Evolutionary conservation across 805 yeast species (phyloP), one percentile per base, ranked within the genome.

Genomic region (Yarrowia phangngaensis): DNA sequence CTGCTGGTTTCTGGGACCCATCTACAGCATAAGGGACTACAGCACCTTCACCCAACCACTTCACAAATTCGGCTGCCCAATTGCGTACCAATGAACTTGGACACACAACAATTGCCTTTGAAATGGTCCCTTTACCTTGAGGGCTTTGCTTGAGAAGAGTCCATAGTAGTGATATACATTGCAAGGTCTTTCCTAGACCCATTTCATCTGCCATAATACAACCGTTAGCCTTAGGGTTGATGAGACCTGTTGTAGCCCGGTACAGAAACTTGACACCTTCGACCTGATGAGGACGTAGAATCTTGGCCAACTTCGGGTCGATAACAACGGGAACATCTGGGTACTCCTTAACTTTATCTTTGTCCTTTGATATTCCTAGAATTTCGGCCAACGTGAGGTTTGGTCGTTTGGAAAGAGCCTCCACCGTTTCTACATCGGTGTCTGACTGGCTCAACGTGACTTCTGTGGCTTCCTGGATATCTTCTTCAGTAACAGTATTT

Each of bases 171-270:
- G 96, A 73, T 24, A 90, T 74, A 64, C 97, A 90, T 62, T 87
- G 96, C 19, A 87, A 70, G 0, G 96, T 87, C 61, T 87, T 87
- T 19, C 96, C 96, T 29, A 87, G 70, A 4, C 96, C 97, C 97
- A 88, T 88, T 64, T 85, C 97, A 67, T 88, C 97, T 0, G 97
- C 97, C 97, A 90, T 90, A 43, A 90, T 90, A 61, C 97, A 90
- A 3, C 98, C 98, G 59, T 83, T 79, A 0, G 97, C 97, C 24
- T 82, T 72, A 1, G 58, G 57, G 26, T 69, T 67, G 8, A 69
- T 54, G 24, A 89, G 66, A 0, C 98, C 98, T 1, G 96, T 75
- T 0, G 95, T 87, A 65, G 98, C 90, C 50, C 89, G 69, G 60
- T 88, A 92, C 51, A 92, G 67, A 62, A 92, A 92, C 63, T 85